Base-by-base conservation (phyloP, 2,329 filamentous ascomycete genomes). In the Colletotrichum trifolii region DNA sequence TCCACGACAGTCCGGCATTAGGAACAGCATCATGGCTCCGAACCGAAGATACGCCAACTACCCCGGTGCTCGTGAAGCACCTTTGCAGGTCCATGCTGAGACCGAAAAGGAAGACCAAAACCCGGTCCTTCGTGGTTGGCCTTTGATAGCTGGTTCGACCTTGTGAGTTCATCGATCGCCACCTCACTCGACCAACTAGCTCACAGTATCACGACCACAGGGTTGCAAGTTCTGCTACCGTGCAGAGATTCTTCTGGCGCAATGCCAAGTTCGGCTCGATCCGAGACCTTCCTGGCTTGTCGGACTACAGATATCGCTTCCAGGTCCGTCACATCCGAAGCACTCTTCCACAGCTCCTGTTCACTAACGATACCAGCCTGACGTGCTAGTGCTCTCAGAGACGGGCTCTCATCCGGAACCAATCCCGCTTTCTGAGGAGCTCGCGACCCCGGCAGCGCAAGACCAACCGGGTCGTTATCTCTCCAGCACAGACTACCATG, bases 401-500 rank as follows among this genome's bases (percentile, higher is more conserved):
- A 78, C 15, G 74, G 76, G 34, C 73, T 69, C 67, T 10, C 60
- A 66, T 39, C 54, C 64, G 48, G 64, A 64, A 1, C 45, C 54
- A 60, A 54, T 70, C 9, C 71, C 53, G 39, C 69, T 4, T 67
- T 69, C 35, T 73, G 81, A 70, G 79, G 78, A 3, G 69, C 78
- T 0, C 77, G 81, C 77, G 52, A 73, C 75, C 49, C 76, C 76
- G 10, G 78, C 79, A 53, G 77, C 83, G 8, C 72, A 76, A 13
- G 73, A 78, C 48, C 72, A 80, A 11, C 70, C 75, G 6, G 81
- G 80, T 13, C 83, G 86, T 48, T 93, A 91, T 78, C 87, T 89
- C 74, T 91, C 91, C 4, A 86, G 89, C 33, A 84, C 86, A 11
- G 93, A 97, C 78, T 97, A 94, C 74, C 89, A 93, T 74, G 84